Evolutionary conservation across 768 basidiomycete genomes (phyloP), one percentile per base, ranked within the genome.

Genomic region (Sporobolomyces roseus): DNA sequence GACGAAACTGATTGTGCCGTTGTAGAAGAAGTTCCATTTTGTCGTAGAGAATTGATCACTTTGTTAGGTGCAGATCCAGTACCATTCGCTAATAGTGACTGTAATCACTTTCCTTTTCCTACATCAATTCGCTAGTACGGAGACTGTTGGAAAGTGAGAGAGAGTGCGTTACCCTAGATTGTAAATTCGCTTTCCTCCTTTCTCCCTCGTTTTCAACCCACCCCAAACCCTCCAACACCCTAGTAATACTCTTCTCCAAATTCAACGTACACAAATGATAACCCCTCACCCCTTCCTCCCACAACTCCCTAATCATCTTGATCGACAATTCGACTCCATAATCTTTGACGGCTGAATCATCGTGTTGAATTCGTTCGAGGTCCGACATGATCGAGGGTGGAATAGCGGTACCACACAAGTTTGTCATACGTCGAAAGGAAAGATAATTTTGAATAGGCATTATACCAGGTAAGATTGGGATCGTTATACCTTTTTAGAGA

Each of bases 361-460:
- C 92, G 72, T 90, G 86, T 91, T 96, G 85, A 71, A 98, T 90
- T 1, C 83, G 82, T 32, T 89, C 85, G 1, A 98, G 80, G 66
- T 85, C 85, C 2, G 82, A 75, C 79, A 87, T 82, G 55, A 94
- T 81, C 16, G 80, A 76, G 3, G 82, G 79, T 0, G 94, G 94
- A 23, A 98, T 86, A 27, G 82, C 82, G 4, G 87, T 85, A 23
- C 89, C 88, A 70, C 91, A 93, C 50, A 99, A 82, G 78, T 93
- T 96, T 27, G 88, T 90, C 74, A 98, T 82, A 52, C 96, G 87
- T 51, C 88, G 81, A 80, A 99, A 98, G 1, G 96, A 96, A 6
- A 88, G 85, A 77, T 93, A 94, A 29, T 90, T 97, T 77, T 98
- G 96, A 63, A 99, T 91, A 1, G 96, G 94, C 93, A 98, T 96